These are phyloP conservation scores for Talaromyces piceae DNA, from an alignment of 2,329 filamentous ascomycete genomes.

Conservation along the genomic window DNA sequence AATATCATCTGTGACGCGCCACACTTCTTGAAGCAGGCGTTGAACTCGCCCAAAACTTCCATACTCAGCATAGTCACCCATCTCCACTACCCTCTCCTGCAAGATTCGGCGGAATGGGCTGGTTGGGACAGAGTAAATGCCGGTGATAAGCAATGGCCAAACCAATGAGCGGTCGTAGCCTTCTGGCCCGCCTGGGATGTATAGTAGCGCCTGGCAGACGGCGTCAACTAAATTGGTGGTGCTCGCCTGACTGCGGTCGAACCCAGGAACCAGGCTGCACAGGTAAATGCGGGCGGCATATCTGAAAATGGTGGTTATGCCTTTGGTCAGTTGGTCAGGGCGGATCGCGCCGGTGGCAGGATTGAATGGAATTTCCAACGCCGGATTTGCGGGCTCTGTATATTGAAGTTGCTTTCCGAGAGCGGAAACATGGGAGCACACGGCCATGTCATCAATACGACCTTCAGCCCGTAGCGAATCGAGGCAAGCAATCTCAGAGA, in stretches of 20 bases:
- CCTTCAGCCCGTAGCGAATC: slow-evolving; percentile 78
- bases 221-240: slow-evolving; percentile 71
- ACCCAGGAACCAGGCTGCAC: slow-evolving; percentile 89
- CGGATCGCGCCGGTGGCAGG: slow-evolving; percentile 61
- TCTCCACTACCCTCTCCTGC: slow-evolving; percentile 61
- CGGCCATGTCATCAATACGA: slow-evolving; percentile 69
- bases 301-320: slow-evolving; percentile 86
- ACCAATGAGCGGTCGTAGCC: slow-evolving; percentile 87
- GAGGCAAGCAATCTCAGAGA: slow-evolving; percentile 93
- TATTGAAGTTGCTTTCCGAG: slow-evolving; percentile 78
- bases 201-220: slow-evolving; percentile 67
- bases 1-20: slow-evolving; percentile 66
- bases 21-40: slow-evolving; percentile 72
- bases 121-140: slow-evolving; percentile 63
- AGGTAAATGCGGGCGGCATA: slow-evolving; percentile 90
- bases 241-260: slow-evolving; percentile 65
- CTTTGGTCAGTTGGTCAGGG: slow-evolving; percentile 74
- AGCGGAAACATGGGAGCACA: slow-evolving; percentile 84
- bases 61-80: slow-evolving; percentile 69
- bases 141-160: slow-evolving; percentile 88
- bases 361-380: slow-evolving; percentile 52
- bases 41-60: slow-evolving; percentile 82
- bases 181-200: slow-evolving; percentile 69
- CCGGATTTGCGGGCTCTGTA: slow-evolving; percentile 61
- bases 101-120: slow-evolving; percentile 75